Evolutionary conservation across 768 basidiomycete genomes (phyloP), one percentile per base, ranked within the genome.

Genomic region (Amyloporia xantha): DNA sequence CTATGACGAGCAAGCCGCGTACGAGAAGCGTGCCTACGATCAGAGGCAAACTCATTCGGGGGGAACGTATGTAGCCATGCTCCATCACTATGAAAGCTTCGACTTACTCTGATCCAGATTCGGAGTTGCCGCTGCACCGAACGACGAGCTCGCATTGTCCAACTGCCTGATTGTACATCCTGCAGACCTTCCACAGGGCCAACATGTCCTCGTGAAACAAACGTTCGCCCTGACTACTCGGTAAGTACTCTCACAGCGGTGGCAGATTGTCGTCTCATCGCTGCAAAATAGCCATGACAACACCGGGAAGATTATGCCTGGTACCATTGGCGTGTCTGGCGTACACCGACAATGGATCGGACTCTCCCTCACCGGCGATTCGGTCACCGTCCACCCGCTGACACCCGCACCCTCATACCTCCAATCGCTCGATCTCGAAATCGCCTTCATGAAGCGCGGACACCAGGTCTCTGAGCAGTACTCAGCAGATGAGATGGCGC

Each of bases 301-400:
- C 51, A 86, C 88, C 1, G 79, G 78, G 4, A 82, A 77, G 52
- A 62, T 99, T 3, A 67, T 68, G 4, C 79, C 81, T 0, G 86
- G 89, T 2, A 67, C 70, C 1, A 74, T 98, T 24, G 92, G 86
- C n/a, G 81, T 83, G 5, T 85, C 87, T 24, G 74, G 79, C 20
- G 68, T 81, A 50, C 89, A 92, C 51, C 79, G 96, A 9, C 82
- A 89, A 68, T 99, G 92, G 92, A 86, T 93, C 37, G 84, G 84
- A 4, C 74, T 97, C 5, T 91, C 91, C 13, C 66, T 86, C 35
- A 66, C 72, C 2, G 91, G 91, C 0, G 93, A 96, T 61, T 61
- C 71, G 12, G 85, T 89, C 45, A 76, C 83, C 13, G 74, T 95
- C 33, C 82, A 86, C 48, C 66, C 77, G 2, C 73, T 90, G 19